Base-by-base conservation (phyloP, 106 monocot genomes). In the Acanthochlamys bracteata region DNA sequence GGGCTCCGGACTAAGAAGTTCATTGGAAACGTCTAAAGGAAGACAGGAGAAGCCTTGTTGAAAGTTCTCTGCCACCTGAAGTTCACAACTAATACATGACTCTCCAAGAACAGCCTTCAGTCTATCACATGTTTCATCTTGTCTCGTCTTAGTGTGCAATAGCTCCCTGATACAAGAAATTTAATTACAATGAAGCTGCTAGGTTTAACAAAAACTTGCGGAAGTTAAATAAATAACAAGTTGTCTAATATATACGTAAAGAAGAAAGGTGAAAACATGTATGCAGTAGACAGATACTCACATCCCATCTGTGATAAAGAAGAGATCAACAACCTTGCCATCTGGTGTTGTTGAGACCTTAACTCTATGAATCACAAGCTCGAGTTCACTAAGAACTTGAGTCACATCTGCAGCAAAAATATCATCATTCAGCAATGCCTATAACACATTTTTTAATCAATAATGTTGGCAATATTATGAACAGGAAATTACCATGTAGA, bases 321-420 rank as follows among this genome's bases (percentile, higher is more conserved):
- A 90, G 27, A 90, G 82, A 69, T 96, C 90, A 57, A 96, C 61
- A 21, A 90, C 95, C 69, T 79, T 64, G 20, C 87, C 95, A 76
- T 90, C 90, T 0, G 95, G 95, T 11, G 90, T 90, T 4, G 95
- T 96, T 4, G 90, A 96, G 19, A 96, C 87, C 82, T 96, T 96
- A 24, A 96, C 90, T 66, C 87, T 81, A 42, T 90, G 90, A 69
- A 96, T 90, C 64, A 82, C 53, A 51, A 90, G 78, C 46, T 88
- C 90, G 53, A 96, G 80, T 55, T 96, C 82, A 20, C 67, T 80
- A 51, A 96, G 87, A 27, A 90, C 80, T 47, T 80, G 77, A 59
- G 90, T 96, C 0, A 83, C 87, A 79, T 96, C 95, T 96, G 81
- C 57, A 67, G 17, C 61, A 57, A 22, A 66, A 3, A 46, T 54